Base-by-base conservation (phyloP, 495 filamentous ascomycete species). In the Jackrogersella minutella region DNA sequence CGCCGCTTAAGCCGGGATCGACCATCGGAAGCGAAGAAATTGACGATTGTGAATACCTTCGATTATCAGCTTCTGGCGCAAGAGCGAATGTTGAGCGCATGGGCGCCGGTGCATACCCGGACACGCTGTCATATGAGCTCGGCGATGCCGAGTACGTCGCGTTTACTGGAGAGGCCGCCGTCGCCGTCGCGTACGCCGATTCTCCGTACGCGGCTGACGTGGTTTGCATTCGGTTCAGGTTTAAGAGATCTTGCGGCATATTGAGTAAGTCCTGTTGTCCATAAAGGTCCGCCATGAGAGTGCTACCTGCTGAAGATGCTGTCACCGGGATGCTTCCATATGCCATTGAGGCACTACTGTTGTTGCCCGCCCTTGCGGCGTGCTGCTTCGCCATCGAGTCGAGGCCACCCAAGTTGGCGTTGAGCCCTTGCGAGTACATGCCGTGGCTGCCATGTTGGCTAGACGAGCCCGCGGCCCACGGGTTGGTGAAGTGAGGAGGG, bases 21-120 rank as follows among this genome's bases (percentile, higher is more conserved):
- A 79, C 76, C 70, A 81, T 77, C 64, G 80, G 75, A 10, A 67
- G 72, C 73, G 86, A 85, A 69, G 82, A 80, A 81, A 91, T 90
- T 91, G 88, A 96, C 91, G 92, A 87, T 78, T 96, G 91, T 54
- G 93, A 96, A 70, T 93, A 89, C 74, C 93, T 89, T 76, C 94
- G 88, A 73, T 85, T 84, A 54, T 91, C 87, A 70, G 82, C 75
- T 69, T 84, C 82, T 37, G 85, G 78, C 44, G 82, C 80, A 76
- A 86, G 72, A 76, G 82, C 52, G 80, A 83, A 79, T 72, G 83
- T 74, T 74, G 83, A 73, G 78, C 86, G 78, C 86, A 93, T 78
- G 53, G 87, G 88, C 13, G 86, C 86, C 52, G 83, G 83, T 54
- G 84, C 82, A 71, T 88, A 88, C 37, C 85, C 83, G 26, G 72